These are phyloP conservation scores for Croton setiger DNA, from an alignment of 441 rosid genomes.

Conservation along the genomic window DNA sequence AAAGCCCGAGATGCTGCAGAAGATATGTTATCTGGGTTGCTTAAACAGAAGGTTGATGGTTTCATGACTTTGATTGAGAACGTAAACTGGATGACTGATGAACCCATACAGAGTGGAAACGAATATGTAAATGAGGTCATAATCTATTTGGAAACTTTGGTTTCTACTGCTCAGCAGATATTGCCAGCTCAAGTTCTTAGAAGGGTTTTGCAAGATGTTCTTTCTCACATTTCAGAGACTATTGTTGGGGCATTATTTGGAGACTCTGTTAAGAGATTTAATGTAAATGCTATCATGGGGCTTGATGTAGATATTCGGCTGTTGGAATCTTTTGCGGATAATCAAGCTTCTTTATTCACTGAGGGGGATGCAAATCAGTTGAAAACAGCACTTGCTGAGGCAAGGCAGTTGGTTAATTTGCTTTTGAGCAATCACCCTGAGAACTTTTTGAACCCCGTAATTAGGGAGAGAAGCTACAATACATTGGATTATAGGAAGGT, in stretches of 20 bases:
- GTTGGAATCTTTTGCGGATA: conserved; percentile 84
- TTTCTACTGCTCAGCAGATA: conserved; percentile 94
- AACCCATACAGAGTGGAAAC: conserved; percentile 67
- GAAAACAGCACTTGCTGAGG: conserved; percentile 76
- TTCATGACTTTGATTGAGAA: conserved; percentile 87
- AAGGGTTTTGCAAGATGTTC: conserved; percentile 79
- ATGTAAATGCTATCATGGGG: conserved; percentile 70
- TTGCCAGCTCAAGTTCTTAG: conserved; percentile 71
- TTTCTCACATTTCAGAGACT: conserved; percentile 77
- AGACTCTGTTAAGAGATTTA: conserved; percentile 81
- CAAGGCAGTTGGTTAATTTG: conserved; percentile 78
- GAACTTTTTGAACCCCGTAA: conserved; percentile 77
- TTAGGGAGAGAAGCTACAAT: conserved; percentile 84
- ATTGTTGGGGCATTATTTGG: conserved; percentile 62
- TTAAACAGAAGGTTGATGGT: conserved; percentile 83
- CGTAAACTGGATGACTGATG: conserved; percentile 92
- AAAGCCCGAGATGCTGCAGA: conserved; percentile 88
- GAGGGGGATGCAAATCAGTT: conserved; percentile 77
- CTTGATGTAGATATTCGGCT: conserved; percentile 72
- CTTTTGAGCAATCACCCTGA: conserved; percentile 88
- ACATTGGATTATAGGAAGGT: conserved; percentile 79
- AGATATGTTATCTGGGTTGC: conserved; percentile 84
- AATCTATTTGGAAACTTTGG: conserved; percentile 84
- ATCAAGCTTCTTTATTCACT: conserved; percentile 57
- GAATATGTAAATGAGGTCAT: conserved; percentile 94